Percentiles rank a stretch among this genome's conserved stretches.
phyloP scores from a whole-genome alignment of 371 early-diverging fungal species.

The Mortierella sp. region DNA sequence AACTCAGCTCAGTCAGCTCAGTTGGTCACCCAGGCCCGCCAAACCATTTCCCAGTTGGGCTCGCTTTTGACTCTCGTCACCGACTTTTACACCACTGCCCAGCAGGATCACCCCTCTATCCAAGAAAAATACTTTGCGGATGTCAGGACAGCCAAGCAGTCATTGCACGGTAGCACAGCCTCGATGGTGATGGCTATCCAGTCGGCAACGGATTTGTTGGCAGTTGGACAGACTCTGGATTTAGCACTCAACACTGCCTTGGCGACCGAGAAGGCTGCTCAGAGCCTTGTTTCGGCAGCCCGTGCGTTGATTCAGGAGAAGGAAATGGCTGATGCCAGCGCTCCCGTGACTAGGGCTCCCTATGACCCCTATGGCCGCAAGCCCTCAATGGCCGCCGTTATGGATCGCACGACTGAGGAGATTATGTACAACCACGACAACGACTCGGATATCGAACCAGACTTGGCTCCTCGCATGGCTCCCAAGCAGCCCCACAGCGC shows the following conservation, averaged over 20 bases:
- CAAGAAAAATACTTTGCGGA: conserved; percentile 54
- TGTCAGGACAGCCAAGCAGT: conserved; percentile 48
- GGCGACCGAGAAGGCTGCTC: conserved; percentile 57
- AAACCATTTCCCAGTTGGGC: conserved; percentile 59
- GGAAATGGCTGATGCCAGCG: conserved; percentile 35
- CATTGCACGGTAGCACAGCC: conserved; percentile 53
- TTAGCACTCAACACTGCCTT: conserved; percentile 48
- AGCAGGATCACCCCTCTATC: conserved; percentile 31
- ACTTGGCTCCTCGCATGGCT: conserved; percentile 34
- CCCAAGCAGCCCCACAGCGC: conserved; percentile 5
- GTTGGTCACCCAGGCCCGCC: conserved; percentile 56
- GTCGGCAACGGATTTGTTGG: conserved; percentile 47
- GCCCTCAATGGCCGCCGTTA: conserved; percentile 32
- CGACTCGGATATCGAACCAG: conserved; percentile 57
- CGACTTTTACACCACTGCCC: conserved; percentile 47
- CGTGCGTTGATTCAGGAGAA: conserved; percentile 59
- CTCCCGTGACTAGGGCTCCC: conserved; percentile 1
- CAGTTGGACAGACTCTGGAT: conserved; percentile 45
- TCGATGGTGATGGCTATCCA: conserved; percentile 55
- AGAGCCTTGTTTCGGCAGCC: conserved; percentile 53
- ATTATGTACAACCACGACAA: conserved; percentile 53
- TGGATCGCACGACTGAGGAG: conserved; percentile 38
- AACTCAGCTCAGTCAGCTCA: conserved; percentile 58
- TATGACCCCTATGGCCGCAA: conserved; percentile 34
- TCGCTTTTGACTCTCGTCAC: conserved; percentile 57